phyloP scores from a whole-genome alignment of 257 asterid species.

The Lycium ferocissimum region DNA sequence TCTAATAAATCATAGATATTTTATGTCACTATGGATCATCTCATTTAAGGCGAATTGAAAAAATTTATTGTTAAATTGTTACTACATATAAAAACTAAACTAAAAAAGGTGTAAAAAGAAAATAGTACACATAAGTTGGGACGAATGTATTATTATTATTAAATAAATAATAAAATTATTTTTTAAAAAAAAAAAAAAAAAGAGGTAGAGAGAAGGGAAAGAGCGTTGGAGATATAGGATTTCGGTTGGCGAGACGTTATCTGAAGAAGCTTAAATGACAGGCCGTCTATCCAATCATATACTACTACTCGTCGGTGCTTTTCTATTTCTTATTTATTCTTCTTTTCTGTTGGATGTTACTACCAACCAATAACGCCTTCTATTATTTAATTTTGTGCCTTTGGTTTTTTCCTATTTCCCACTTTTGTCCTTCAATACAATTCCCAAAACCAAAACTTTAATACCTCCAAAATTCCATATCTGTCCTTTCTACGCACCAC shows the following conservation, averaged over 20 bases:
- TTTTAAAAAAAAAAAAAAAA: neutral
- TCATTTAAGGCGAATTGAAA: too few relatives aligned
- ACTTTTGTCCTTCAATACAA: neutral
- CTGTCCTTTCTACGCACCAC: neutral
- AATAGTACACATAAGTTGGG: too few relatives aligned
- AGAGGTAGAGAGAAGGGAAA: neutral
- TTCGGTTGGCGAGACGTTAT: neutral
- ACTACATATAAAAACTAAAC: too few relatives aligned
- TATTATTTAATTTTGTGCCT: neutral
- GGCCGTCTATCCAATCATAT: conserved; percentile 48
- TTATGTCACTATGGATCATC: too few relatives aligned
- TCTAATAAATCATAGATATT: too few relatives aligned
- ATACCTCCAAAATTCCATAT: neutral
- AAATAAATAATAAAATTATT: too few relatives aligned
- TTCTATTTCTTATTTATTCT: neutral
- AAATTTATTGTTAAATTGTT: too few relatives aligned
- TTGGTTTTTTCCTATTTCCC: neutral
- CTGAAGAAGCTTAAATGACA: conserved; percentile 16
- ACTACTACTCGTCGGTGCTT: conserved; percentile 43
- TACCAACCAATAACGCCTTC: conserved; percentile 6
- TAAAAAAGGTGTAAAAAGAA: too few relatives aligned
- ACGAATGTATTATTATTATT: too few relatives aligned
- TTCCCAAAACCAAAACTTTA: neutral
- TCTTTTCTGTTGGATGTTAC: neutral
- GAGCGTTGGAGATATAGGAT: neutral